Conservation (phyloP, 164 flowering plant species). For the Berberis thunbergii region DNA sequence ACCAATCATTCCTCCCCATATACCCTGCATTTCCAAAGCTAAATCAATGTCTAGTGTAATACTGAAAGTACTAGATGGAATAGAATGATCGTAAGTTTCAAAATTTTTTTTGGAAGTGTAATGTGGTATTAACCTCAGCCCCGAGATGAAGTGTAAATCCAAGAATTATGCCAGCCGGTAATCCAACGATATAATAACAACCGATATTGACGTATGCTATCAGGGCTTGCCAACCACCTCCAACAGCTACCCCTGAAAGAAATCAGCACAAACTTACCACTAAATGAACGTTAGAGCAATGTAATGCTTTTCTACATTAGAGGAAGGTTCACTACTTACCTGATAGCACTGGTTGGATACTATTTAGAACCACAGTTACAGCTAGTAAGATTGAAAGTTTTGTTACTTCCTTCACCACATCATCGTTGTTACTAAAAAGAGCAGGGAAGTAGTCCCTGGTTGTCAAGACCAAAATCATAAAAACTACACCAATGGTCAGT, state of each 20-base stretch:
- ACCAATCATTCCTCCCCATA: too few species aligned
- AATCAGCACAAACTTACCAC: constrained; percentile 25
- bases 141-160: background rate
- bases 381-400: constrained; percentile 36
- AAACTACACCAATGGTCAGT: constrained; percentile 35
- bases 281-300: too few species aligned
- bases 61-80: too few species aligned
- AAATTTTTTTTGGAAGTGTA: too few species aligned
- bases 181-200: background rate
- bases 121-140: too few species aligned
- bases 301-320: too few species aligned
- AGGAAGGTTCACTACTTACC: too few species aligned
- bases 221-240: constrained; percentile 57
- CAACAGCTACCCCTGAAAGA: constrained; percentile 43
- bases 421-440: constrained; percentile 38
- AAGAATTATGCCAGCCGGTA: constrained; percentile 6
- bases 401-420: constrained; percentile 39
- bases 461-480: constrained; percentile 32
- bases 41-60: too few species aligned
- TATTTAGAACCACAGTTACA: constrained; percentile 47
- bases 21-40: too few species aligned
- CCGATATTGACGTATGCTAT: constrained; percentile 43
- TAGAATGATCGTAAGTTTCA: too few species aligned
- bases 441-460: constrained; percentile 46
- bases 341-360: constrained; percentile 63